Evolutionary conservation across 2,329 filamentous ascomycete species (phyloP).

Genomic region (Phaeomoniella chlamydospora): DNA sequence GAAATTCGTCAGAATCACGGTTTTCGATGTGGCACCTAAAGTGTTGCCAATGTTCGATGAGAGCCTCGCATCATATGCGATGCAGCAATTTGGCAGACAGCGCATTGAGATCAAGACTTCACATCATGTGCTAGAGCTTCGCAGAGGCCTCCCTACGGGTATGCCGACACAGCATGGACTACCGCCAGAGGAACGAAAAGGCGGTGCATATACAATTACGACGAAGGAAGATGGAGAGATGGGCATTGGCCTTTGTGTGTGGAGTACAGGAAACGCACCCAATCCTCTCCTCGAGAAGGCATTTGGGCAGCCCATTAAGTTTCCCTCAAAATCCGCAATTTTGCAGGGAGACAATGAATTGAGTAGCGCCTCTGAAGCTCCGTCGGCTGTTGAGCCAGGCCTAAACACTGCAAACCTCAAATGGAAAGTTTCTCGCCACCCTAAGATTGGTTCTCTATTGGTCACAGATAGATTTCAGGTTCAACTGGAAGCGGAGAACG

Average conservation of each 20-base stretch:
- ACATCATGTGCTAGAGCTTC: constrained; percentile 39
- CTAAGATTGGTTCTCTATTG: constrained; percentile 32
- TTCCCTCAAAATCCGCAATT: constrained; percentile 7
- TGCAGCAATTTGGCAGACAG: constrained; percentile 38
- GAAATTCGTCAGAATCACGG: constrained; percentile 34
- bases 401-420: not conserved
- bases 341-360: constrained; percentile 1
- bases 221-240: constrained; percentile 43
- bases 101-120: constrained; percentile 44
- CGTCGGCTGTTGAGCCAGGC: not conserved
- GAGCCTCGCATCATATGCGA: constrained; percentile 40
- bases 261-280: constrained; percentile 42
- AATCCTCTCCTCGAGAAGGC: constrained; percentile 37
- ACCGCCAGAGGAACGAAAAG: constrained; percentile 24
- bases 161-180: constrained; percentile 8
- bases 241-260: constrained; percentile 46
- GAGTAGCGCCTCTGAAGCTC: not conserved
- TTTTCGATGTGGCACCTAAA: constrained; percentile 46
- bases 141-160: constrained; percentile 32
- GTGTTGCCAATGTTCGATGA: constrained; percentile 48
- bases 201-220: constrained; percentile 34
- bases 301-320: constrained; percentile 12
- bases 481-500: constrained; percentile 28
- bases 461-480: constrained; percentile 39
- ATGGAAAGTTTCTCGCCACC: constrained; percentile 37